Base-by-base conservation (phyloP, 768 basidiomycete genomes). In the Lentinula boryana region DNA sequence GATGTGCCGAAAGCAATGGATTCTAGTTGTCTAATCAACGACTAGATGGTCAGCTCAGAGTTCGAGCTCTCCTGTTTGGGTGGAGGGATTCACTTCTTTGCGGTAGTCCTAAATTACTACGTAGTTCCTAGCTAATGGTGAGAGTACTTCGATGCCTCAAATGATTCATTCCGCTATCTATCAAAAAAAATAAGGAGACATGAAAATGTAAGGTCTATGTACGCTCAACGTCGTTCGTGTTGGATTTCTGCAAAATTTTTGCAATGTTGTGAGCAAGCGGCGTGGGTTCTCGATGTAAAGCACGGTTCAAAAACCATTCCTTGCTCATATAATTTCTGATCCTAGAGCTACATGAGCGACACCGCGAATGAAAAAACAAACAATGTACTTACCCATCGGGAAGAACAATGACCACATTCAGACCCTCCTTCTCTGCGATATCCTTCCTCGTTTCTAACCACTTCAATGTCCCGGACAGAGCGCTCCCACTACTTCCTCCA, bases 271-370 rank as follows among this genome's bases (percentile, higher is more conserved):
- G 69, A 18, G 84, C 80, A 35, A 87, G 75, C 4, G 80, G 75
- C 2, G 87, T 80, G 0, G 83, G 80, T 61, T 83, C 80, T 0
- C 78, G 72, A 44, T 79, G 72, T 65, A 88, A 71, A 4, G 86
- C 84, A 66, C 88, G 84, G 63, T 86, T 78, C 63, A 93, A 73
- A 75, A 95, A 95, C 94, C 94, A 96, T 10, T 87, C 83, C 68
- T 94, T 95, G 75, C 89, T 89, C 85, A 96, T 95, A 69, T 96
- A 96, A 71, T 96, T 96, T 66, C 94, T 83, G 58, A 97, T 86
- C 1, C 95, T 93, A 63, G 27, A 53, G 5, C 8, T 8, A 7
- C 16, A 49, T 46, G 23, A 33, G 43, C 35, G 13, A 12, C 27
- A 31, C 9, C 13, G 13, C 27, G 15, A 13, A 6, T 10, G 1